phyloP scores from a whole-genome alignment of 2,329 filamentous ascomycete genomes.

The Aspergillus terreus region DNA sequence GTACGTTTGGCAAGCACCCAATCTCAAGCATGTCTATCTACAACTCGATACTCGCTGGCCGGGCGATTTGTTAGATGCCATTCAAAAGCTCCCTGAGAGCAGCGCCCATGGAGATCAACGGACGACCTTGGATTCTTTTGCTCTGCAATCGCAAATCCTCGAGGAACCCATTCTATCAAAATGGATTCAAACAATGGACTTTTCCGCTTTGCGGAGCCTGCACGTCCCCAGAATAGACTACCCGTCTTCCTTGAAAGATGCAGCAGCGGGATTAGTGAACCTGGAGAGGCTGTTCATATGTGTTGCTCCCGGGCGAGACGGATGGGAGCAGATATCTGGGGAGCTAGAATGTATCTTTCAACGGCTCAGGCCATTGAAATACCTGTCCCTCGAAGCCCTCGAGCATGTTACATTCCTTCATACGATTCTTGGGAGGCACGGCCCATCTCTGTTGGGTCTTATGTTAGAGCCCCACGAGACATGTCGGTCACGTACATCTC shows the following conservation, averaged over 20 bases:
- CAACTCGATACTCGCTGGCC: neutral
- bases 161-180: neutral
- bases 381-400: slow-evolving; percentile 1
- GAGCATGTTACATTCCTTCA: neutral
- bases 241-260: neutral
- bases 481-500: neutral
- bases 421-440: slow-evolving; percentile 2
- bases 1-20: no score
- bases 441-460: neutral
- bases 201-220: neutral
- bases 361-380: neutral
- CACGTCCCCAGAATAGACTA: neutral
- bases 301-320: neutral
- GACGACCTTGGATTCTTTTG: no score
- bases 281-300: neutral
- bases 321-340: neutral
- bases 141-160: no score
- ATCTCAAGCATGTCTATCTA: neutral
- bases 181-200: neutral
- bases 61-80: neutral
- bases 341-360: slow-evolving; percentile 1
- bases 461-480: neutral
- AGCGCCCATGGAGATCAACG: no score
- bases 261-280: neutral
- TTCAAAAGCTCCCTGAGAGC: neutral